Base-by-base conservation (phyloP, 2,329 filamentous ascomycete species). In the Stagonosporopsis tanaceti region DNA sequence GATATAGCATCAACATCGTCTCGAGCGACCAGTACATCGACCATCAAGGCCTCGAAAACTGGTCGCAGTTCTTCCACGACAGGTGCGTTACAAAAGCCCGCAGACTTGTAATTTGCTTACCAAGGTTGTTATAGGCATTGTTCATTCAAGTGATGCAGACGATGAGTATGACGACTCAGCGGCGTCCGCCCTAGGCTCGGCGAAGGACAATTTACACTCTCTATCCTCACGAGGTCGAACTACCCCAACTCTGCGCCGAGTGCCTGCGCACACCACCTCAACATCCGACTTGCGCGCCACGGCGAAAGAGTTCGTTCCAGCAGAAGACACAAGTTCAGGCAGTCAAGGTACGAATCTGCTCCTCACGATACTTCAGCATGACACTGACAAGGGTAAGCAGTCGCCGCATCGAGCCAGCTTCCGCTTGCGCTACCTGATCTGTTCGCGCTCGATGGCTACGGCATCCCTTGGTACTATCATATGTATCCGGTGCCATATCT, bases 251-350 rank as follows among this genome's bases (percentile, higher is more conserved):
- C 17, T 22, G 1, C 50, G 47, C 6, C 42, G 37, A 11, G 48
- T 45, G 20, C 69, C 65, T n/a, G 46, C 50, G 15, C 58, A 57
- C 20, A 66, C 65, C 25, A 67, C 54, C 52, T 32, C 48, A 24
- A 30, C 53, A 9, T 73, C 71, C 0, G 65, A 68, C 22, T 59
- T 76, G 20, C 68, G 73, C 32, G 63, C 73, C 12, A 75, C 71
- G 32, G 73, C 72, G 4, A 56, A 64, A 6, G 70, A 67, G 17
- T 76, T 76, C 27, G 54, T 74, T 34, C 73, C 73, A 32, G 34
- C 6, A 24, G 27, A 25, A 24, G 35, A 24, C 22, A n/a, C 22
- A 8, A 32, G 12, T 20, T 38, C 27, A 11, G 14, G 27, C 6
- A 3, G 2, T 6, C 12, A n/a, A 14, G 32, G 32, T 34, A 15